phyloP scores from a whole-genome alignment of 768 basidiomycete species.

The Exidia glandulosa region DNA sequence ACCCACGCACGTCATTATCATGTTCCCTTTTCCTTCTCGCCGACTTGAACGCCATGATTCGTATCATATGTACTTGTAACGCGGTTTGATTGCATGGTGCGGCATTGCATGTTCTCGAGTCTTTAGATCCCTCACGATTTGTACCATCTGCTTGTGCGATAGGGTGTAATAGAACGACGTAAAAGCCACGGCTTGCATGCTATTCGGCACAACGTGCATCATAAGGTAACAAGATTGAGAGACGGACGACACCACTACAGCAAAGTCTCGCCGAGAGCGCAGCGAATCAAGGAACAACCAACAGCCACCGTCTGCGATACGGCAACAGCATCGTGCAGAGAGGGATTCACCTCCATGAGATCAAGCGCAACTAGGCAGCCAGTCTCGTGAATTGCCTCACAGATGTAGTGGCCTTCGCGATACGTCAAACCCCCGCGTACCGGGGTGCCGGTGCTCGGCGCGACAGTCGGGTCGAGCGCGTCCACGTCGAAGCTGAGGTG shows the following conservation, averaged over 20 bases:
- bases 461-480: constrained; percentile 86
- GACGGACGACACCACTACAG: neutral
- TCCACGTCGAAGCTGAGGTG: constrained; percentile 97
- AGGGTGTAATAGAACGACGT: no score
- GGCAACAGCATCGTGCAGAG: constrained; percentile 60
- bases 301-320: constrained; percentile 84
- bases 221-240: neutral
- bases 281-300: constrained; percentile 74
- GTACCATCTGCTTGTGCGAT: neutral
- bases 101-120: no score
- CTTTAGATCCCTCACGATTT: neutral
- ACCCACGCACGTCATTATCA: no score
- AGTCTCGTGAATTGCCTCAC: constrained; percentile 86
- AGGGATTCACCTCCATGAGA: constrained; percentile 99
- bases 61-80: no score
- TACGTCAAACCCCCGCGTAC: constrained; percentile 94
- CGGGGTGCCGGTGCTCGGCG: constrained; percentile 91
- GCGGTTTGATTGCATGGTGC: no score
- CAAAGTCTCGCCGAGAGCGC: constrained; percentile 57
- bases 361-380: constrained; percentile 86
- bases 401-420: constrained; percentile 97
- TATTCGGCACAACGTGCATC: no score
- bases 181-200: no score
- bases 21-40: no score
- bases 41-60: no score